Evolutionary conservation across 495 filamentous ascomycete genomes (phyloP), one percentile per base, ranked within the genome.

Genomic region (Xylaria nigripes): DNA sequence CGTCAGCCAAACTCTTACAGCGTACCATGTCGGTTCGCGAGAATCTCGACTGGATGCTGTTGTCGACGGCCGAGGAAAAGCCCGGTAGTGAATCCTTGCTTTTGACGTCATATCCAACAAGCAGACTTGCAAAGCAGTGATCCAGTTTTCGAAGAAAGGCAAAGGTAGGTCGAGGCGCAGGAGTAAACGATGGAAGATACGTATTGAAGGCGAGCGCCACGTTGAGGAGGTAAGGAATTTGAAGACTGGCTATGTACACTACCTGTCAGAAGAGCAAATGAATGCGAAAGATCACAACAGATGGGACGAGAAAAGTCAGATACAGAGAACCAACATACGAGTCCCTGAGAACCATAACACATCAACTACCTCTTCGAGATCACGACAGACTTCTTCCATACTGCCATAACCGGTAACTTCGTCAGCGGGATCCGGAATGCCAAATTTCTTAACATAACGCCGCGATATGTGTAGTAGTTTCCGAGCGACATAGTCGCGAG

Each of bases 261-360:
- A 13, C 7, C 13, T 16, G 29, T 55, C 18, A 50, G 38, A 49
- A 34, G 23, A 22, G 21, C 30, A n/a, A 45, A 38, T 44, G 1
- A 27, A 18, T 18, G 9, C 42, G 45, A 50, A 46, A 51, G 51
- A 36, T n/a, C 65, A 36, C 32, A 15, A 13, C 32, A 13, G 58
- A 15, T 63, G 13, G 30, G 16, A n/a, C 23, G 16, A 34, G 25
- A 5, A 30, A 24, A 41, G 25, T 45, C 13, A 22, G 18, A 27
- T 19, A 47, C 45, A 51, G 49, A 51, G 50, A 32, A 15, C 62
- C 57, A 19, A 63, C 88, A 56, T 75, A 93, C 89, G 88, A 9
- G 89, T 93, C 2, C 86, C 86, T 40, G 80, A 86, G 22, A 85
- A 73, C 90, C 90, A 96, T 7, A 95, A 67, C 10, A 91, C 79